These are phyloP conservation scores for Aureobasidium lini DNA, from an alignment of 2,329 filamentous ascomycete genomes.

Conservation along the genomic window DNA sequence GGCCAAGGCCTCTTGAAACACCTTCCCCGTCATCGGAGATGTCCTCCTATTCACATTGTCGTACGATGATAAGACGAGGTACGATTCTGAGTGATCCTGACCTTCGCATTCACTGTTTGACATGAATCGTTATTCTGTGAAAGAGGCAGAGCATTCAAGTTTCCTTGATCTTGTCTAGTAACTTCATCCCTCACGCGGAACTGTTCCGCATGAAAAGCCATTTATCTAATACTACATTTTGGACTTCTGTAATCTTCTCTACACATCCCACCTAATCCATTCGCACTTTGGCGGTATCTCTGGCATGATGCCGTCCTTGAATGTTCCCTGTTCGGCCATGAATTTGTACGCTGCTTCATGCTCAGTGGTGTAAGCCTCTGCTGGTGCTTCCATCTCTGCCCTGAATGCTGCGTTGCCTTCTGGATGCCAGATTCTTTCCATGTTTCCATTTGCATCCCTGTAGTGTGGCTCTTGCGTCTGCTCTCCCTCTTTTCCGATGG, in stretches of 20 bases:
- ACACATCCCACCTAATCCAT: slow-evolving; percentile 67
- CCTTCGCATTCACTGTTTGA: not conserved
- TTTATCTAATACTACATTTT: not conserved
- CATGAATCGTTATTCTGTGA: not conserved
- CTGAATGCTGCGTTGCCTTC: slow-evolving; percentile 53
- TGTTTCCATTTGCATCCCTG: slow-evolving; percentile 40
- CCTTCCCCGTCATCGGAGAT: not conserved
- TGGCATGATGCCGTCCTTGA: slow-evolving; percentile 65
- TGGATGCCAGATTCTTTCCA: slow-evolving; percentile 65
- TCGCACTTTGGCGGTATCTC: slow-evolving; percentile 70
- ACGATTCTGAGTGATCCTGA: not conserved
- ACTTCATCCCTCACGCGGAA: not conserved
- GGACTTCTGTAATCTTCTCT: slow-evolving; percentile 18
- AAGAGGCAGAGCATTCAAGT: too few relatives aligned
- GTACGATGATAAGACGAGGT: not conserved
- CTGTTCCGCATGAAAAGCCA: not conserved
- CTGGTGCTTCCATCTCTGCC: slow-evolving; percentile 52
- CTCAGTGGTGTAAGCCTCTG: slow-evolving; percentile 52
- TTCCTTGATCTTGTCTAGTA: too few relatives aligned
- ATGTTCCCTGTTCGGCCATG: slow-evolving; percentile 58
- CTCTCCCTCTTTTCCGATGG: not conserved
- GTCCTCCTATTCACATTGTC: not conserved
- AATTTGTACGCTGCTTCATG: slow-evolving; percentile 56
- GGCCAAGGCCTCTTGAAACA: slow-evolving; percentile 9
- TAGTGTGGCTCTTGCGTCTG: not conserved